phyloP scores from a whole-genome alignment of 2,329 filamentous ascomycete species.

The Arthrobotrys sphaeroides region DNA sequence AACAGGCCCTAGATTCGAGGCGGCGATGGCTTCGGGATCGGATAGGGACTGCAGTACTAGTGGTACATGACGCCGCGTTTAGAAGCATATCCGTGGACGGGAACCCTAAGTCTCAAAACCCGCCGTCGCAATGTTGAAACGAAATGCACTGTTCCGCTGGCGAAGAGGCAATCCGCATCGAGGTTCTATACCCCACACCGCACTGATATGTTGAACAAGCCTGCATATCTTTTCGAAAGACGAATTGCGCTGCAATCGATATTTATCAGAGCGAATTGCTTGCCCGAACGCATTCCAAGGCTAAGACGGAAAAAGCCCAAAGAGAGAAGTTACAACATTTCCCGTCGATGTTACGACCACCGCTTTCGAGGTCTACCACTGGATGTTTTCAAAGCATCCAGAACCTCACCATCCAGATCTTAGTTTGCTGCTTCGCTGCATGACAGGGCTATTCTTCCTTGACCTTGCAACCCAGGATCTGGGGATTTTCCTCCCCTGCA shows the following conservation, averaged over 20 bases:
- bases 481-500: conserved; percentile 35
- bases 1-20: conserved; percentile 18
- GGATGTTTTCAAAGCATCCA: conserved; percentile 17
- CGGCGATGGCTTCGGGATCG: conserved; percentile 26
- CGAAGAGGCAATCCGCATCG: neutral
- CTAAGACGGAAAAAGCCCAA: neutral
- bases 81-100: conserved; percentile 25
- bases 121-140: conserved; percentile 34
- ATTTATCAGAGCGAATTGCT: neutral
- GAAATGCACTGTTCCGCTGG: conserved; percentile 28
- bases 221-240: conserved; percentile 1
- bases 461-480: conserved; percentile 52
- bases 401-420: conserved; percentile 11
- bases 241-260: neutral
- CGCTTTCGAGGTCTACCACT: conserved; percentile 5
- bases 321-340: neutral
- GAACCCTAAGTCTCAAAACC: conserved; percentile 19
- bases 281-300: neutral
- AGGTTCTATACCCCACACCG: conserved; percentile 15
- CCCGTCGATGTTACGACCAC: conserved; percentile 4
- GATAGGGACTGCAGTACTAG: conserved; percentile 32
- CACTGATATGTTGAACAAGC: neutral
- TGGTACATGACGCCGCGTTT: conserved; percentile 31
- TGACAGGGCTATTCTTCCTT: conserved; percentile 39
- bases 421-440: conserved; percentile 7